Conservation (phyloP, 768 basidiomycete genomes). For the Gautieria morchelliformis region DNA sequence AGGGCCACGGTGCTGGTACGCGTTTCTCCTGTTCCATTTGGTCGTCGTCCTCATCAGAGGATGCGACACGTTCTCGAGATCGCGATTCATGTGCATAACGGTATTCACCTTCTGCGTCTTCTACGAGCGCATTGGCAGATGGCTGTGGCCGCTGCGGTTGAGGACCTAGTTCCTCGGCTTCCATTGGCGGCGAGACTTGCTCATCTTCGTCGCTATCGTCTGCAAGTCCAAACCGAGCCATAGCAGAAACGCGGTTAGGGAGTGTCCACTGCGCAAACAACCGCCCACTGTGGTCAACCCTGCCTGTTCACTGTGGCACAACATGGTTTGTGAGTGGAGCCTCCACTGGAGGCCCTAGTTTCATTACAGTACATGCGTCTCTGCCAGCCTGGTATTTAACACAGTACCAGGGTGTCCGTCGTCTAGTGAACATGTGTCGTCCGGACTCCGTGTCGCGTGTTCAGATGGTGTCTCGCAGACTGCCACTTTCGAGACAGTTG, state of each 20-base stretch:
- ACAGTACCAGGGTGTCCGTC: too few species aligned
- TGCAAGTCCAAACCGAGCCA: constrained; percentile 7
- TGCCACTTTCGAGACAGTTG: too few species aligned
- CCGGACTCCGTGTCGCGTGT: too few species aligned
- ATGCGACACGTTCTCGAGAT: constrained; percentile 23
- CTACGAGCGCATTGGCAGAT: constrained; percentile 38
- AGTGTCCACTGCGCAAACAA: background rate
- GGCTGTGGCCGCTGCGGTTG: background rate
- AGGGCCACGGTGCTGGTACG: constrained; percentile 50
- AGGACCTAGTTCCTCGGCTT: background rate
- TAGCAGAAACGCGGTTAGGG: background rate
- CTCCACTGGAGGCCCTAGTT: too few species aligned
- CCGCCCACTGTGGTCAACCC: background rate
- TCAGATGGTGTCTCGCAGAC: too few species aligned
- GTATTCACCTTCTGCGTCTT: constrained; percentile 46
- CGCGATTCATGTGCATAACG: constrained; percentile 36
- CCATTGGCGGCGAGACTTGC: background rate
- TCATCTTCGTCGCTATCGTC: constrained; percentile 7
- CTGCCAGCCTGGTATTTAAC: too few species aligned
- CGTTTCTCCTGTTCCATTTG: background rate
- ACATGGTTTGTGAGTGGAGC: too few species aligned
- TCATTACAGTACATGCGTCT: too few species aligned
- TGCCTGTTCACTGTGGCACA: too few species aligned
- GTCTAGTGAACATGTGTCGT: too few species aligned
- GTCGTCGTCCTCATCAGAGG: constrained; percentile 16